Base-by-base conservation (phyloP, 345 rosid genomes). In the Rhizophora mangle region DNA sequence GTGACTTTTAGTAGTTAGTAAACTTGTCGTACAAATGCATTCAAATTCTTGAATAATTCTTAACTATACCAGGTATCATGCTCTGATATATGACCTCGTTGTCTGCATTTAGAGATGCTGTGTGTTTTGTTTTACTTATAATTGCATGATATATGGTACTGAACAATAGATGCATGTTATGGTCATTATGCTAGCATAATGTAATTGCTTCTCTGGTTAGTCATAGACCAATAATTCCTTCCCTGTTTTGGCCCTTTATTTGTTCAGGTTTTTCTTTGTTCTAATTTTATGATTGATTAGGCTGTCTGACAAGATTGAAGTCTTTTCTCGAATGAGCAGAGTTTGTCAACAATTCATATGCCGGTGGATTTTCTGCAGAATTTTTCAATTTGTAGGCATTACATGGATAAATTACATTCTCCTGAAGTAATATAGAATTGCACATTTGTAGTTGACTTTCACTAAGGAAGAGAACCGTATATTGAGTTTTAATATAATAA, bases 251-350 rank as follows among this genome's bases (percentile, higher is more conserved):
- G 51, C 19, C 68, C 43, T 65, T 58, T 21, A 62, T 64, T 78
- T 68, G 67, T 81, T 72, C 78, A 80, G 79, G 70, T 75, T 75
- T 86, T 76, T 74, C 81, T 65, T 67, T 75, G 62, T 84, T 76
- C 71, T 75, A 83, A 76, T 79, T 77, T 73, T 85, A 24, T 79
- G 72, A 83, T 81, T 84, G 85, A 75, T 81, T 80, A 82, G 86
- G 86, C 85, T 87, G 86, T 83, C 87, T 88, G 85, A 91, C 85
- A 82, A 78, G 89, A 81, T 85, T 87, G 79, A 81, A 76, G 56
- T 85, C 71, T 88, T 78, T 78, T 89, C 73, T 87, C 88, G 83
- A 34, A 85, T 94, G 90, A 80, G 87, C 97, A 89, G 98, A 85
- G 74, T 34, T 34, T 34, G 37, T 7, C 90, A 66, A 68, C 89